Conservation (phyloP, 106 monocot species). For the Apostasia shenzhenica region DNA sequence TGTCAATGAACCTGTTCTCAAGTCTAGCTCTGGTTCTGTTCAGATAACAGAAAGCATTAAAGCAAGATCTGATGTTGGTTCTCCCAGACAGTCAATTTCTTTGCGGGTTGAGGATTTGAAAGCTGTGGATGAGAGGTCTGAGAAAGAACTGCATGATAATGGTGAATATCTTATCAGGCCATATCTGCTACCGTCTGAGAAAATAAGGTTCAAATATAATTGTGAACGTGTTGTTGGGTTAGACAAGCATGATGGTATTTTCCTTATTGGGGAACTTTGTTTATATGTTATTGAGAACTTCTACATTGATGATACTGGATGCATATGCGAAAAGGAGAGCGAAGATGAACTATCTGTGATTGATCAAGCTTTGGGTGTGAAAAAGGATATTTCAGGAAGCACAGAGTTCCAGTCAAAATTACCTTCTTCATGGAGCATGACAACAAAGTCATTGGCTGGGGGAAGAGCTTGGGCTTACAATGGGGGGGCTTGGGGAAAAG, state of each 20-base stretch:
- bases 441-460: constrained; percentile 52
- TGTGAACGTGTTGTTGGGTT: constrained; percentile 97
- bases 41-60: constrained; percentile 63
- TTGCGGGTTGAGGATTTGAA: constrained; percentile 38
- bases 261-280: constrained; percentile 85
- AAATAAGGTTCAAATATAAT: constrained; percentile 87
- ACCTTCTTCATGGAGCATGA: constrained; percentile 52
- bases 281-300: constrained; percentile 98
- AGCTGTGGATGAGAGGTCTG: constrained; percentile 55
- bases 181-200: constrained; percentile 84
- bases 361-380: constrained; percentile 97
- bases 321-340: constrained; percentile 87
- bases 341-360: constrained; percentile 91
- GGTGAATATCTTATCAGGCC: constrained; percentile 97
- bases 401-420: constrained; percentile 66
- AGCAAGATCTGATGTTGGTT: constrained; percentile 62
- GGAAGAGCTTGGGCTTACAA: constrained; percentile 99
- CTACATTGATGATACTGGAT: constrained; percentile 86
- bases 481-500: constrained; percentile 99
- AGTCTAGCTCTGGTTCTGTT: constrained; percentile 59
- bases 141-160: constrained; percentile 88
- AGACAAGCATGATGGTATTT: constrained; percentile 99
- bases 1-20: constrained; percentile 60
- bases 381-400: constrained; percentile 65
- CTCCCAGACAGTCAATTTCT: constrained; percentile 64